Evolutionary conservation across 345 rosid genomes (phyloP).

Genomic region (Syzygium jambos): DNA sequence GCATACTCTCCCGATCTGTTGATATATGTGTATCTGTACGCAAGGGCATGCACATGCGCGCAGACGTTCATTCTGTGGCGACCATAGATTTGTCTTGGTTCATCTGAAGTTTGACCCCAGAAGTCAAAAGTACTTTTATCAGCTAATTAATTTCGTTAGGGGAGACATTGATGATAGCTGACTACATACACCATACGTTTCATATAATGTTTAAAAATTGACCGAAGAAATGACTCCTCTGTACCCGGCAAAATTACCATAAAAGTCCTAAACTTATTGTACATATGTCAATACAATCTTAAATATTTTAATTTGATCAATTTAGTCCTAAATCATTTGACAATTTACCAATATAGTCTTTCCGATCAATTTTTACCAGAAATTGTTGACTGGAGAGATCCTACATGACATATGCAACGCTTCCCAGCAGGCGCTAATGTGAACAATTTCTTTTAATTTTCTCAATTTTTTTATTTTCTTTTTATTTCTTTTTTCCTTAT

Average conservation of each 20-base stretch:
- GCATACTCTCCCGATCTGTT: neutral
- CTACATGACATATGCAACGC: fast-evolving
- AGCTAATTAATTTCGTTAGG: neutral
- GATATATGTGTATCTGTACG: neutral
- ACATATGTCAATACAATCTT: fast-evolving
- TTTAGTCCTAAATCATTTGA: too few species aligned
- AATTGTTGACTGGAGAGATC: too few species aligned
- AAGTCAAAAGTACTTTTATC: neutral
- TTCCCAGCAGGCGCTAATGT: fast-evolving
- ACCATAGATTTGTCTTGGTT: neutral
- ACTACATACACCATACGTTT: neutral
- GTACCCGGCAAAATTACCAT: too few species aligned
- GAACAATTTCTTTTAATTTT: too few species aligned
- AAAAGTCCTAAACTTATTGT: too few species aligned
- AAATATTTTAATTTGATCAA: fast-evolving
- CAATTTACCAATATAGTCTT: too few species aligned
- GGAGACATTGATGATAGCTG: neutral
- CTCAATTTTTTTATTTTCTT: fast-evolving
- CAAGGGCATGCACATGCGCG: neutral
- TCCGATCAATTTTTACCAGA: fast-evolving
- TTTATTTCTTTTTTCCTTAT: fast-evolving
- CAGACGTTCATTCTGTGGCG: neutral
- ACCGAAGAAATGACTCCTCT: neutral
- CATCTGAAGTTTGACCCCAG: neutral
- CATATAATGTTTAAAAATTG: fast-evolving